These are phyloP conservation scores for Hygrophoropsis aurantiaca DNA, from an alignment of 768 basidiomycete species.

Conservation along the genomic window DNA sequence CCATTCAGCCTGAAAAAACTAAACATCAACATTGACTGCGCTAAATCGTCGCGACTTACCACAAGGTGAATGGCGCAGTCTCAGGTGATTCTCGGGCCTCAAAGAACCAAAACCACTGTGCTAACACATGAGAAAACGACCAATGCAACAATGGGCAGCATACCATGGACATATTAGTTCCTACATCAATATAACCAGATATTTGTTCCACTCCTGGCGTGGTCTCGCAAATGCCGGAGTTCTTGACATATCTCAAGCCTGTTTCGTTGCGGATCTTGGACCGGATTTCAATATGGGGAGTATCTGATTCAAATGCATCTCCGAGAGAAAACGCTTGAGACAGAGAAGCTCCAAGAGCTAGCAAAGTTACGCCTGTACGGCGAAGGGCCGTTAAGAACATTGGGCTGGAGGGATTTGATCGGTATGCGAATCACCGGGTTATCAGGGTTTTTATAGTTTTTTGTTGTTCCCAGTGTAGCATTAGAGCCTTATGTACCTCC, in stretches of 20 bases:
- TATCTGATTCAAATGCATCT: neutral
- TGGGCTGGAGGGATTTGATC: neutral
- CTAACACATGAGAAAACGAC: neutral
- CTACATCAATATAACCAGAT: slow-evolving; percentile 63
- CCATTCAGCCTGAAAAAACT: slow-evolving; percentile 48
- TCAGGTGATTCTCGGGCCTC: slow-evolving; percentile 59
- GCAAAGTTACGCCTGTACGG: neutral
- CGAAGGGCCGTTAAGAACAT: slow-evolving; percentile 13
- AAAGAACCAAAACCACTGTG: slow-evolving; percentile 76
- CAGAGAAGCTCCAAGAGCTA: slow-evolving; percentile 1
- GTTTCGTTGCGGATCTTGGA: slow-evolving; percentile 21
- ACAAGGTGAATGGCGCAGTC: slow-evolving; percentile 65
- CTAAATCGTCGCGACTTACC: slow-evolving; percentile 33
- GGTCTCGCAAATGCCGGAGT: slow-evolving; percentile 67
- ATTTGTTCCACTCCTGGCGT: slow-evolving; percentile 59
- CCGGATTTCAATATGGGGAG: slow-evolving; percentile 5
- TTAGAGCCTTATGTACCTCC: too few relatives aligned
- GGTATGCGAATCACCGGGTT: neutral
- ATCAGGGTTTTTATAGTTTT: too few relatives aligned
- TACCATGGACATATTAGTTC: slow-evolving; percentile 59
- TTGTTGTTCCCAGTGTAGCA: too few relatives aligned
- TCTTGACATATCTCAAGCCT: slow-evolving; percentile 46
- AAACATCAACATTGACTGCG: slow-evolving; percentile 1
- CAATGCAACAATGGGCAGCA: slow-evolving; percentile 4
- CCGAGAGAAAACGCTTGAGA: slow-evolving; percentile 2